Evolutionary conservation across 1,139 yeast species (phyloP).

Genomic region (Lodderomyces pseudojiufengensis): DNA sequence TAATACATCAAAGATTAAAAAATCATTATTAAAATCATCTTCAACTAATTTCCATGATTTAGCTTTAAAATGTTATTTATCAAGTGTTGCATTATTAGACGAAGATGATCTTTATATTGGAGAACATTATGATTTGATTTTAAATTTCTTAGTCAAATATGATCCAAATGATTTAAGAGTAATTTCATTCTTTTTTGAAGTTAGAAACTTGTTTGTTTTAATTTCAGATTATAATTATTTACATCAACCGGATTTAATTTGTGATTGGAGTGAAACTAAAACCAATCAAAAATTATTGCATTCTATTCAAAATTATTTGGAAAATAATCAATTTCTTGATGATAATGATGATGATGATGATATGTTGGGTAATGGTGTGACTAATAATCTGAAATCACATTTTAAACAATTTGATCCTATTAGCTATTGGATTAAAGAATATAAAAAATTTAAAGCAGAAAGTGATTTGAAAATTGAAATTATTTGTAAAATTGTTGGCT

Average conservation of each 20-base stretch:
- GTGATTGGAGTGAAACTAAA: slow-evolving; percentile 7
- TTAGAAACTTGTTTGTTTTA: slow-evolving; percentile 9
- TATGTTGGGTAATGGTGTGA: too few relatives aligned
- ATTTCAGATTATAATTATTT: slow-evolving; percentile 11
- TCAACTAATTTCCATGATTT: slow-evolving; percentile 2
- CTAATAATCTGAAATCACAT: neutral
- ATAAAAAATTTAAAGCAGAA: slow-evolving; percentile 4
- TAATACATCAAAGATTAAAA: slow-evolving; percentile 3
- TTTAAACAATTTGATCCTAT: slow-evolving; percentile 4
- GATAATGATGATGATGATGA: neutral
- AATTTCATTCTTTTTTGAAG: slow-evolving; percentile 9
- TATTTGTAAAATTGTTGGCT: too few relatives aligned
- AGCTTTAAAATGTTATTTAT: slow-evolving; percentile 6
- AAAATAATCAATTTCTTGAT: neutral
- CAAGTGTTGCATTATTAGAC: slow-evolving; percentile 5
- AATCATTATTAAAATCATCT: neutral
- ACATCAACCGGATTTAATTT: slow-evolving; percentile 7
- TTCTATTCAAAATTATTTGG: slow-evolving; percentile 2
- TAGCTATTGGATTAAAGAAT: slow-evolving; percentile 7
- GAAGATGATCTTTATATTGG: slow-evolving; percentile 12
- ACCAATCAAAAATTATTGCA: neutral
- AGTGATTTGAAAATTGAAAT: too few relatives aligned
- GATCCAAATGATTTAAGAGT: slow-evolving; percentile 1
- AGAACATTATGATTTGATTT: slow-evolving; percentile 10
- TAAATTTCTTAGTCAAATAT: slow-evolving; percentile 5